phyloP scores from a whole-genome alignment of 2,329 filamentous ascomycete species.

The Penicillium hesseltinei region DNA sequence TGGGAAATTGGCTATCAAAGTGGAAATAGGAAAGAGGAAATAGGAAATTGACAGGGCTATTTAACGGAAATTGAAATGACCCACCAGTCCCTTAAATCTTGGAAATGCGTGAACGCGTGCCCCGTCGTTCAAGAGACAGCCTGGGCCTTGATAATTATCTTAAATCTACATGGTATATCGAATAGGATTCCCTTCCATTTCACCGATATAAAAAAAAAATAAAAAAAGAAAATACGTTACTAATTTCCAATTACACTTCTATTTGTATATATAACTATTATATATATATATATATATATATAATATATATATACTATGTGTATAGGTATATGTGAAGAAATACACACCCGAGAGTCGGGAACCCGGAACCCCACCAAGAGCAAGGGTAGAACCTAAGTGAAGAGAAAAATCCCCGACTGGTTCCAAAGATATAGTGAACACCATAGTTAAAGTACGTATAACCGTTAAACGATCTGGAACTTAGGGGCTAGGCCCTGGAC shows the following conservation, averaged over 20 bases:
- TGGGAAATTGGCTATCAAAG: background rate
- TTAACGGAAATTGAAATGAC: background rate
- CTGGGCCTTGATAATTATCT: background rate
- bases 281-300: too few relatives aligned
- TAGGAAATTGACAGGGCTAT: background rate
- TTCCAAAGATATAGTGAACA: background rate
- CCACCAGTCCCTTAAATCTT: slow-evolving; percentile 26
- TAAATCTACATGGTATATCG: background rate
- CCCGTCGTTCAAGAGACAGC: slow-evolving; percentile 15
- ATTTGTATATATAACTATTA: too few relatives aligned
- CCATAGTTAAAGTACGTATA: too few relatives aligned
- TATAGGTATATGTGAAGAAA: too few relatives aligned
- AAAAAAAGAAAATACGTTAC: too few relatives aligned
- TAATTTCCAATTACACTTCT: too few relatives aligned
- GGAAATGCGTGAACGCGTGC: slow-evolving; percentile 9
- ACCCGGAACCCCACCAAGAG: slow-evolving; percentile 20
- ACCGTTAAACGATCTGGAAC: slow-evolving; percentile 20
- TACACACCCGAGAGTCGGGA: slow-evolving; percentile 11
- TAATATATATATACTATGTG: too few relatives aligned
- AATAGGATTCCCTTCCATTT: background rate
- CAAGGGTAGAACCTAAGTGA: slow-evolving; percentile 12
- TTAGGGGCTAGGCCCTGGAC: slow-evolving; percentile 23
- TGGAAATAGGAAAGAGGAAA: background rate
- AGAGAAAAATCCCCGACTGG: slow-evolving; percentile 30
- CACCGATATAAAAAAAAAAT: too few relatives aligned